Conservation (phyloP, 78 protist genomes). For the Acrasis kona region DNA sequence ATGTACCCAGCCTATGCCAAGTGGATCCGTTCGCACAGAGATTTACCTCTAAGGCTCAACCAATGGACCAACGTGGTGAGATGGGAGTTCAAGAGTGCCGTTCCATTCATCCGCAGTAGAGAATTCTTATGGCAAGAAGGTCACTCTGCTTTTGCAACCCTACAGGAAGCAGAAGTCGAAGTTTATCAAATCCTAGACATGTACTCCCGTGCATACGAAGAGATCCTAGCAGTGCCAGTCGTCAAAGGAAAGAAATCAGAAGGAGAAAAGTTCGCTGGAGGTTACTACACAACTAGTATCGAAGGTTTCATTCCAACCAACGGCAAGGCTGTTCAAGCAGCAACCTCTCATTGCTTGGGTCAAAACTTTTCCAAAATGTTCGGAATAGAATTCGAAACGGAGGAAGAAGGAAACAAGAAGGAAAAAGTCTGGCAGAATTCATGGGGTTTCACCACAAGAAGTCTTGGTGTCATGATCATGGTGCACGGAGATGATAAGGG, state of each 20-base stretch:
- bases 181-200: slow-evolving; percentile 73
- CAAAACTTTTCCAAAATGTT: slow-evolving; percentile 95
- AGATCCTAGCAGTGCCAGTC: slow-evolving; percentile 83
- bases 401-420: neutral
- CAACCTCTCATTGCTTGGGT: slow-evolving; percentile 92
- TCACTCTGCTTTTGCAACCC: slow-evolving; percentile 85
- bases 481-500: slow-evolving; percentile 96
- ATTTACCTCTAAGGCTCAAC: slow-evolving; percentile 84
- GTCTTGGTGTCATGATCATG: slow-evolving; percentile 83
- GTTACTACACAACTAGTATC: slow-evolving; percentile 84
- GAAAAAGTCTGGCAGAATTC: slow-evolving; percentile 83
- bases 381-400: slow-evolving; percentile 72
- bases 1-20: slow-evolving; percentile 86
- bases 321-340: slow-evolving; percentile 91
- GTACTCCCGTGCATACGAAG: slow-evolving; percentile 78
- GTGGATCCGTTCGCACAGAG: slow-evolving; percentile 94
- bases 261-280: slow-evolving; percentile 96
- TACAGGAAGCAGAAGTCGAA: slow-evolving; percentile 77
- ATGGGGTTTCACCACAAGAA: slow-evolving; percentile 96
- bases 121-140: slow-evolving; percentile 99
- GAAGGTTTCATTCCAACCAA: slow-evolving; percentile 88
- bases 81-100: slow-evolving; percentile 97
- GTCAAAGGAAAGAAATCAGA: slow-evolving; percentile 64
- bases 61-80: slow-evolving; percentile 97
- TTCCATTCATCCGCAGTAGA: slow-evolving; percentile 90